phyloP scores from a whole-genome alignment of 73 alveolate genomes.

The Tetrahymena thermophila region DNA sequence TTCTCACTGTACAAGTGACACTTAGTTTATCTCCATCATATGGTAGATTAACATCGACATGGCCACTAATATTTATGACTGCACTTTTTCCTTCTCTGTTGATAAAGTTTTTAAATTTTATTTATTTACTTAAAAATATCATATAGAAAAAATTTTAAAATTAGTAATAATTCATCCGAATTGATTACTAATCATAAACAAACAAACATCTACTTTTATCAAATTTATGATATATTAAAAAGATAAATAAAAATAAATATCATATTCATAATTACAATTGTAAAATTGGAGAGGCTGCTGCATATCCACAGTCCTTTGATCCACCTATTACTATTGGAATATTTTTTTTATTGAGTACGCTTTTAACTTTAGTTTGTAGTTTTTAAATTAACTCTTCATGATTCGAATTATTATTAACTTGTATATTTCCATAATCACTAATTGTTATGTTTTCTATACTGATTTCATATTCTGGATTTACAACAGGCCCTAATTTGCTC shows the following conservation, averaged over 20 bases:
- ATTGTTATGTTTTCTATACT: slow-evolving; percentile 8
- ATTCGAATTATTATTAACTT: slow-evolving; percentile 1
- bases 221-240: too few species aligned
- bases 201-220: neutral
- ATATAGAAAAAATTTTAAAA: neutral
- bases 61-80: neutral
- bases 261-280: neutral
- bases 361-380: slow-evolving; percentile 13
- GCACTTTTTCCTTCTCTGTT: neutral
- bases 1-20: slow-evolving; percentile 16
- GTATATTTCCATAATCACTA: slow-evolving; percentile 46
- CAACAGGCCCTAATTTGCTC: slow-evolving; percentile 41
- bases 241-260: neutral
- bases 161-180: neutral
- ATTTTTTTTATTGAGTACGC: neutral
- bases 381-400: slow-evolving; percentile 24
- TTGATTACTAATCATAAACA: too few species aligned
- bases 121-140: neutral
- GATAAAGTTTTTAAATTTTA: neutral
- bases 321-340: slow-evolving; percentile 55
- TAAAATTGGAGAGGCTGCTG: neutral
- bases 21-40: slow-evolving; percentile 38
- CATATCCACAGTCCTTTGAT: slow-evolving; percentile 38
- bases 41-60: slow-evolving; percentile 11
- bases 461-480: slow-evolving; percentile 38